Conservation (phyloP, 371 early-diverging fungal species). For the Apophysomyces trapeziformis region DNA sequence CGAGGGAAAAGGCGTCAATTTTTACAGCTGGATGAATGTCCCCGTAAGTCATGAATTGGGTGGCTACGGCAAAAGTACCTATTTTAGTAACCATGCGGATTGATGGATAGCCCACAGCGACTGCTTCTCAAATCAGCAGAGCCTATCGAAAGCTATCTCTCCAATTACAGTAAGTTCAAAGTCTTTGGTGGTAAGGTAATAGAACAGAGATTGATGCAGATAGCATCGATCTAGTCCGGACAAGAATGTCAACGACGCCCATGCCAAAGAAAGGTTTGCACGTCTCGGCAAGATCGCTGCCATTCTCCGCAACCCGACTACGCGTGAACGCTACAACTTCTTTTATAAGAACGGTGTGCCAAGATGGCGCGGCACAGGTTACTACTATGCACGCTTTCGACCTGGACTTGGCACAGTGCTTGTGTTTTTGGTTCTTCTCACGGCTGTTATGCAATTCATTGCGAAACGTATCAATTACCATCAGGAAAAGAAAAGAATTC, state of each 20-base stretch:
- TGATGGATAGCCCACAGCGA: conserved; percentile 58
- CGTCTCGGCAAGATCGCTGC: conserved; percentile 69
- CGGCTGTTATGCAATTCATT: conserved; percentile 69
- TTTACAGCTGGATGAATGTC: conserved; percentile 60
- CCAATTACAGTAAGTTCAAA: conserved; percentile 81
- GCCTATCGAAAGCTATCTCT: conserved; percentile 92
- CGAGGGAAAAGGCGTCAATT: conserved; percentile 66
- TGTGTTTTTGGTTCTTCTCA: conserved; percentile 58
- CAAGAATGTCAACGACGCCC: conserved; percentile 64
- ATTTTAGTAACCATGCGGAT: background rate
- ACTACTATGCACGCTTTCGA: conserved; percentile 77
- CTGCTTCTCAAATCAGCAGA: conserved; percentile 75
- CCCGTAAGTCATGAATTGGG: background rate
- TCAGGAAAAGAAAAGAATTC: conserved; percentile 65
- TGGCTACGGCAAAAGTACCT: conserved; percentile 52
- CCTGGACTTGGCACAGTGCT: conserved; percentile 76
- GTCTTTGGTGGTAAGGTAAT: background rate
- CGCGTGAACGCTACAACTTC: conserved; percentile 81
- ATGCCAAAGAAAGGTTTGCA: conserved; percentile 67
- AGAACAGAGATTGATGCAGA: background rate
- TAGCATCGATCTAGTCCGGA: conserved; percentile 61
- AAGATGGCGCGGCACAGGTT: conserved; percentile 86
- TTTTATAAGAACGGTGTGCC: conserved; percentile 90
- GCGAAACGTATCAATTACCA: conserved; percentile 64
- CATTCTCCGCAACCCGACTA: conserved; percentile 68